Base-by-base conservation (phyloP, 768 basidiomycete genomes). In the Crassisporium funariophilum region DNA sequence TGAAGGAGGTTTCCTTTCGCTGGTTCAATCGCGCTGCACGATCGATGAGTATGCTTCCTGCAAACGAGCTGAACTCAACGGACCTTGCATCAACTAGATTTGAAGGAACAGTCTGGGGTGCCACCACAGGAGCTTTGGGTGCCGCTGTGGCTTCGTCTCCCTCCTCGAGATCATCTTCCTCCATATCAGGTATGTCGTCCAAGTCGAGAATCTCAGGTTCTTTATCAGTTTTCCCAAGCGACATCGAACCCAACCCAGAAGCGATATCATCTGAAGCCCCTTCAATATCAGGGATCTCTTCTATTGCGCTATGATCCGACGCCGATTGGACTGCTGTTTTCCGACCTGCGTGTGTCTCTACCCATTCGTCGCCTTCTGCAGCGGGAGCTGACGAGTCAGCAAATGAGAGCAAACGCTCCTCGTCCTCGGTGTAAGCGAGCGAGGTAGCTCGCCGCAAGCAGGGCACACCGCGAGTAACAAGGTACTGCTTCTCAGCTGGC, bases 181-280 rank as follows among this genome's bases (percentile, higher is more conserved):
- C 94, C 92, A 99, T 97, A 72, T 98, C 97, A 4, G 97, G 97
- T 45, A 98, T 98, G 67, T 98, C 94, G 63, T 95, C 94, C 57
- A 98, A 76, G 74, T 98, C 86, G 20, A 93, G 92, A n/a, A 87
- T 91, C 52, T 85, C 86, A 17, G 65, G 65, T 17, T 68, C 67
- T 34, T 64, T 51, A 59, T 35, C 58, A 20, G 46, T 62, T 11
- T 48, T 54, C 0, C 66, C 66, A n/a, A 84, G 56, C 12, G 76
- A 76, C 50, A 84, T 46, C 19, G 64, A 69, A 13, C 71, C 70
- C 25, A 84, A 67, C 2, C 74, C 75, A 29, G 64, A 63, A 12
- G 74, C 53, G 19, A 82, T 61, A 1, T 69, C 76, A 2, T 71
- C 75, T 2, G 70, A 68, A 22, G 66, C 60, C 5, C 68, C 85